Percentiles rank a stretch among this genome's conserved stretches.
Evolutionary conservation across 306 rosid species (phyloP).

Genomic region (Myrica gale): DNA sequence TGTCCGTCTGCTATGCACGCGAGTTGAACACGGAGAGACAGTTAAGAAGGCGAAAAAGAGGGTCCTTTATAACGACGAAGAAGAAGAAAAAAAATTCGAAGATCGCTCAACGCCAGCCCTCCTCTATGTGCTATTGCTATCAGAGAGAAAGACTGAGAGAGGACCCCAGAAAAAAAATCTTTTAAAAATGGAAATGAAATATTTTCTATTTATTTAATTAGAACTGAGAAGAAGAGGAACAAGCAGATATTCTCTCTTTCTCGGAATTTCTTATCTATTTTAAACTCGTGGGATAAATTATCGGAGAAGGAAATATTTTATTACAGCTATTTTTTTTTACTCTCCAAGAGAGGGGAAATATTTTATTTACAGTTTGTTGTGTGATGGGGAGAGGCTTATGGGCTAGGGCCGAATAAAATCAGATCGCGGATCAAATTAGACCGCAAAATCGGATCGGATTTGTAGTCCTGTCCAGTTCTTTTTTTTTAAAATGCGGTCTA

Average conservation of each 20-base stretch:
- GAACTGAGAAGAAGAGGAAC: conserved; percentile 19
- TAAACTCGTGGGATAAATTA: not conserved
- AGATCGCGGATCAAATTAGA: too few relatives aligned
- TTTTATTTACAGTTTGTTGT: too few relatives aligned
- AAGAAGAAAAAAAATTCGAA: not conserved
- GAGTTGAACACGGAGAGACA: conserved; percentile 79
- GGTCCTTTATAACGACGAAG: conserved; percentile 20
- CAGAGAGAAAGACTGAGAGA: conserved; percentile 25
- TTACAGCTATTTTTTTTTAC: not conserved
- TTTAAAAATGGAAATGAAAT: not conserved
- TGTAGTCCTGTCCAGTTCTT: too few relatives aligned
- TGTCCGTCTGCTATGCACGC: conserved; percentile 56
- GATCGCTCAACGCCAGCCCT: conserved; percentile 18
- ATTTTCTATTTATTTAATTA: not conserved
- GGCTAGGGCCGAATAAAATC: too few relatives aligned
- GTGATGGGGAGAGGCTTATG: too few relatives aligned
- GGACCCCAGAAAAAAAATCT: too few relatives aligned
- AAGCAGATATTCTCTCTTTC: conserved; percentile 21
- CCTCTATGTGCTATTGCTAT: not conserved
- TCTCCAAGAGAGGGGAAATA: not conserved
- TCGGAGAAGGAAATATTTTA: not conserved
- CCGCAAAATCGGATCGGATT: too few relatives aligned
- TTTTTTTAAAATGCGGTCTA: too few relatives aligned
- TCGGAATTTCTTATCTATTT: not conserved
- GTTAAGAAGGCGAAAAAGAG: conserved; percentile 49